A percentile compares a stretch with the other conserved stretches of the same genome.
Evolutionary conservation across 2,329 filamentous ascomycete species (phyloP).

Genomic region (Hortaea sp.): DNA sequence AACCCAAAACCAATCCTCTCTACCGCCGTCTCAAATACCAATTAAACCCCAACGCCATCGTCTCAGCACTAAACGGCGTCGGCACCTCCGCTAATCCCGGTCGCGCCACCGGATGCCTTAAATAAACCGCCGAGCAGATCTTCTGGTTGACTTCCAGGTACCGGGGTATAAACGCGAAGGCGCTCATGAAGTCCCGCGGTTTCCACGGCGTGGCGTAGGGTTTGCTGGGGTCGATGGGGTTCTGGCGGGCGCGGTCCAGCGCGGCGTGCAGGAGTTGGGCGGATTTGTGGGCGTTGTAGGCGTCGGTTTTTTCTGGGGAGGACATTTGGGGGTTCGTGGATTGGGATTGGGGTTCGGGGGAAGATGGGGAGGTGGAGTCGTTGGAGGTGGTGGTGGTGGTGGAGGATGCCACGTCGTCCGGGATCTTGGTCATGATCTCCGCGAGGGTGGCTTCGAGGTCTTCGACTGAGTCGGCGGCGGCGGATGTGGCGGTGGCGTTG

Average conservation of each 20-base stretch:
- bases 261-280: slow-evolving; percentile 45
- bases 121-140: slow-evolving; percentile 88
- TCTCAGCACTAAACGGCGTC: slow-evolving; percentile 61
- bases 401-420: slow-evolving; percentile 23
- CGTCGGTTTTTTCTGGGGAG: slow-evolving; percentile 33
- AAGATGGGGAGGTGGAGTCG: slow-evolving; percentile 3
- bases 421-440: slow-evolving; percentile 35
- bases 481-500: not conserved
- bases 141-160: slow-evolving; percentile 98
- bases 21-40: slow-evolving; percentile 83
- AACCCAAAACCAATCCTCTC: slow-evolving; percentile 18
- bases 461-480: slow-evolving; percentile 6
- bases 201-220: slow-evolving; percentile 88
- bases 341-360: slow-evolving; percentile 2
- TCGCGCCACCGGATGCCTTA: slow-evolving; percentile 84
- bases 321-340: slow-evolving; percentile 18
- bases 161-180: slow-evolving; percentile 88
- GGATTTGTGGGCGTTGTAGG: slow-evolving; percentile 46
- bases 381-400: slow-evolving; percentile 4
- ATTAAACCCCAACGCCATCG: slow-evolving; percentile 76
- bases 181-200: slow-evolving; percentile 74
- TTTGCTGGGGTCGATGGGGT: slow-evolving; percentile 51
- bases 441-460: slow-evolving; percentile 26
- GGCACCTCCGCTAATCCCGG: slow-evolving; percentile 65
- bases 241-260: slow-evolving; percentile 28